Base-by-base conservation (phyloP, 1,139 yeast species). In the Keqinozyma sinolaborantium region DNA sequence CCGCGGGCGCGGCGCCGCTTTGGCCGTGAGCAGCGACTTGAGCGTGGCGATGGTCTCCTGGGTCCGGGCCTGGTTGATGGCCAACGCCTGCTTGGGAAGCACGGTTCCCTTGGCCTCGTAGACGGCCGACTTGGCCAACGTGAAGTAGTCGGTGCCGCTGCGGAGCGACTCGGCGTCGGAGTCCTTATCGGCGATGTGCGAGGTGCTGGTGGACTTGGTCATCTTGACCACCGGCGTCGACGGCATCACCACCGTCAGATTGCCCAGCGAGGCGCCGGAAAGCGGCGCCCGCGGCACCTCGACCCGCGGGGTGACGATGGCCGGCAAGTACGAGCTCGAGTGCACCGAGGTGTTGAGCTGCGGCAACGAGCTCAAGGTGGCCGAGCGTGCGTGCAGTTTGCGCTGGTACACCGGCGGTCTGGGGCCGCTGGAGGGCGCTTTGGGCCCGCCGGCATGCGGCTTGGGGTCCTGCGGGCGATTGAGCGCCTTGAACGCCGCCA, bases 401-500 rank as follows among this genome's bases (percentile, higher is more conserved):
- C 18, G n/a, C 23, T 29, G 30, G 30, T 12, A 21, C 5, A 7
- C 15, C 10, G 33, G 24, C 23, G 18, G 14, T 12, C 16, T 18
- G 31, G 19, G 39, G 36, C 3, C 32, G 11, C 16, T 33, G 21
- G 27, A 26, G 30, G 7, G 24, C 19, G 10, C 30, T 32, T 15
- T 24, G 26, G 16, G 28, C 18, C 12, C 16, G 6, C 16, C 12
- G 18, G 28, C 14, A 8, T 24, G 8, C 15, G 26, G 15, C 15
- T 24, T 29, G 23, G 26, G 23, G 15, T 29, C 28, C 6, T 33
- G 26, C n/a, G 29, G 14, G 13, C 36, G 35, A 6, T 26, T 42
- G 5, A 37, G 30, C 7, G 53, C 49, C 28, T 50, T 57, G 34
- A 58, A 58, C 2, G 65, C 65, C 3, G 64, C 64, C 40, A 57